phyloP scores from a whole-genome alignment of 495 filamentous ascomycete genomes.

The Geopyxis carbonaria region DNA sequence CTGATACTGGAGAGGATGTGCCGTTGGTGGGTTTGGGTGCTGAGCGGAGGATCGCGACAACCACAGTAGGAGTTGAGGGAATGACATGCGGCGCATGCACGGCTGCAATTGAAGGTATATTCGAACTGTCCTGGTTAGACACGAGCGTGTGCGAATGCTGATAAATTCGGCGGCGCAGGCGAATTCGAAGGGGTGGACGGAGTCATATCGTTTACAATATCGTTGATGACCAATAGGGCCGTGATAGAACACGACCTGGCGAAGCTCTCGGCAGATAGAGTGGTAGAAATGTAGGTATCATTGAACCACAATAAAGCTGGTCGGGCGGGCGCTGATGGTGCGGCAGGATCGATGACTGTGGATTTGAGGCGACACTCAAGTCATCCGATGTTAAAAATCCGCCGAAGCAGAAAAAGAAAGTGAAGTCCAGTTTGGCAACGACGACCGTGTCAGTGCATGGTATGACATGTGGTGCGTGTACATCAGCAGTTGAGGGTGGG shows the following conservation, averaged over 20 bases:
- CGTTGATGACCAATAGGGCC: constrained; percentile 79
- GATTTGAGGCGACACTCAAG: constrained; percentile 86
- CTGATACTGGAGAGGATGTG: constrained; percentile 2
- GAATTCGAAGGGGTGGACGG: constrained; percentile 70
- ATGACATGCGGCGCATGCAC: constrained; percentile 98
- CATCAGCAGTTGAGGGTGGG: constrained; percentile 70
- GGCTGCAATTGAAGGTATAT: constrained; percentile 68
- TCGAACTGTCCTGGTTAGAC: neutral
- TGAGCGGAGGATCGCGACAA: constrained; percentile 36
- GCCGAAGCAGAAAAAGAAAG: constrained; percentile 70
- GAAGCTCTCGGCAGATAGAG: constrained; percentile 49
- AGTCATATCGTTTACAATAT: constrained; percentile 69
- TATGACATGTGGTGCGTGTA: constrained; percentile 96
- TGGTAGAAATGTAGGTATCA: constrained; percentile 45
- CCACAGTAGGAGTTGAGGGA: constrained; percentile 78
- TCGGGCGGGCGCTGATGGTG: neutral
- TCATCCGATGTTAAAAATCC: constrained; percentile 62
- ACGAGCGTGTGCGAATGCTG: constrained; percentile 1
- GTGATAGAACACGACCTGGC: constrained; percentile 76
- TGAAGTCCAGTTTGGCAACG: constrained; percentile 48
- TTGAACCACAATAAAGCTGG: too few species aligned
- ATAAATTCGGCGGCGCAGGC: constrained; percentile 19
- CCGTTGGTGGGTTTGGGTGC: constrained; percentile 9
- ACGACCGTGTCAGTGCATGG: constrained; percentile 79
- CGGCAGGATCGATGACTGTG: constrained; percentile 61